Conservation (phyloP, 1,139 yeast genomes). For the Yamadazyma diddensiae region DNA sequence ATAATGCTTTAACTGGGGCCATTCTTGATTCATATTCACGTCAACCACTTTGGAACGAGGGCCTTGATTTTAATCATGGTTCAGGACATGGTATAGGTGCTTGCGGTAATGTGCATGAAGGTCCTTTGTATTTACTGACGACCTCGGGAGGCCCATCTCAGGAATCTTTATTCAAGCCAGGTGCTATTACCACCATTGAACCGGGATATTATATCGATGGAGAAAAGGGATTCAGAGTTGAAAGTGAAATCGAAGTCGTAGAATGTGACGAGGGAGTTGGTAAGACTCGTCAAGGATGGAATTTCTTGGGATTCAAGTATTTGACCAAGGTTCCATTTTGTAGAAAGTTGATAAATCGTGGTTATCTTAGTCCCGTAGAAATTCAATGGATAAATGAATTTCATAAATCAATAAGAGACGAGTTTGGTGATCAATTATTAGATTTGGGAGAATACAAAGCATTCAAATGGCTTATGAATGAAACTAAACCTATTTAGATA, state of each 20-base stretch:
- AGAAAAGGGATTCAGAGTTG: constrained; percentile 51
- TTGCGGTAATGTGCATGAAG: constrained; percentile 56
- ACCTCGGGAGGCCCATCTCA: constrained; percentile 34
- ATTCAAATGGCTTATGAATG: constrained; percentile 37
- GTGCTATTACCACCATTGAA: constrained; percentile 53
- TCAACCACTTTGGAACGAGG: constrained; percentile 52
- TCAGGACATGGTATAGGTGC: constrained; percentile 62
- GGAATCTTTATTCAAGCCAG: constrained; percentile 35
- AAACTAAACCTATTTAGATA: constrained; percentile 29
- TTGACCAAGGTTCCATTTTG: constrained; percentile 57
- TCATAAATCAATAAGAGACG: constrained; percentile 36
- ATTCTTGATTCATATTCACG: constrained; percentile 51
- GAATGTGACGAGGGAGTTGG: constrained; percentile 31
- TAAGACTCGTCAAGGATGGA: constrained; percentile 32
- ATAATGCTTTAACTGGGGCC: constrained; percentile 37
- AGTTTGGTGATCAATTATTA: constrained; percentile 31
- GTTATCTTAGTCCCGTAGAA: constrained; percentile 36
- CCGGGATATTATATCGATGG: constrained; percentile 57
- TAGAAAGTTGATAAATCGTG: constrained; percentile 40
- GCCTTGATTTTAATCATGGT: constrained; percentile 55
- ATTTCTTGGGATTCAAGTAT: constrained; percentile 45
- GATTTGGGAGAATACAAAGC: constrained; percentile 40
- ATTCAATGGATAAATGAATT: constrained; percentile 51
- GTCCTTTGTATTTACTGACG: constrained; percentile 49
- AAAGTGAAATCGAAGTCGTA: constrained; percentile 48